A percentile compares a stretch with the other conserved stretches of the same genome.
phyloP scores from a whole-genome alignment of 1,284 basidiomycete species.

The Limonomyces culmigenus region DNA sequence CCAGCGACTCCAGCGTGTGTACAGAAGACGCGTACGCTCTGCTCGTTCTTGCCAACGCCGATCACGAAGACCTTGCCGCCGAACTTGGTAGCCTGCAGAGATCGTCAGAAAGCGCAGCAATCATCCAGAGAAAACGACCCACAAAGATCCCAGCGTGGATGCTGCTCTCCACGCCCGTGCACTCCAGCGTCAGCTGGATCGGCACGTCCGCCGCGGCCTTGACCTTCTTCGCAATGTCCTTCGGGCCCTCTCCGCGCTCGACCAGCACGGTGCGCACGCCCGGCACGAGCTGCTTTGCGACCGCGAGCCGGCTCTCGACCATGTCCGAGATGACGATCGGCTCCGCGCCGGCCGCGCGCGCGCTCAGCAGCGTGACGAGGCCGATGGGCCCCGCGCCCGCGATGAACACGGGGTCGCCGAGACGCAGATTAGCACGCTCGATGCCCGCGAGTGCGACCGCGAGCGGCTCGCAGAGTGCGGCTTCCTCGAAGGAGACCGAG shows the following conservation, averaged over 20 bases:
- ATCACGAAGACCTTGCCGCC: no score
- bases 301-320: slow-evolving; percentile 64
- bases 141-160: no score
- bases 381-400: slow-evolving; percentile 90
- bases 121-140: no score
- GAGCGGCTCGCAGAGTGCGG: slow-evolving; percentile 85
- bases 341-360: slow-evolving; percentile 73
- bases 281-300: slow-evolving; percentile 78
- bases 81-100: no score
- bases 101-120: no score
- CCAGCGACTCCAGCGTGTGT: no score
- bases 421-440: slow-evolving; percentile 58
- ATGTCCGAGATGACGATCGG: slow-evolving; percentile 81
- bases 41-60: no score
- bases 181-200: no score
- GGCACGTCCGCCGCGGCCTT: no score
- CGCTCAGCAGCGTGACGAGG: slow-evolving; percentile 83
- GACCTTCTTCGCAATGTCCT: no score
- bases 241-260: slow-evolving; percentile 45
- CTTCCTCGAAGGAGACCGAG: slow-evolving; percentile 64
- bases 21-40: no score
- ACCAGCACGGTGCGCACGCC: slow-evolving; percentile 49
- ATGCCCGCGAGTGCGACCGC: slow-evolving; percentile 87
- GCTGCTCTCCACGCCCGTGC: no score
- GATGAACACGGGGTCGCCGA: slow-evolving; percentile 54